phyloP scores from a whole-genome alignment of 1,139 yeast genomes.

The Yamadazyma dendronema region DNA sequence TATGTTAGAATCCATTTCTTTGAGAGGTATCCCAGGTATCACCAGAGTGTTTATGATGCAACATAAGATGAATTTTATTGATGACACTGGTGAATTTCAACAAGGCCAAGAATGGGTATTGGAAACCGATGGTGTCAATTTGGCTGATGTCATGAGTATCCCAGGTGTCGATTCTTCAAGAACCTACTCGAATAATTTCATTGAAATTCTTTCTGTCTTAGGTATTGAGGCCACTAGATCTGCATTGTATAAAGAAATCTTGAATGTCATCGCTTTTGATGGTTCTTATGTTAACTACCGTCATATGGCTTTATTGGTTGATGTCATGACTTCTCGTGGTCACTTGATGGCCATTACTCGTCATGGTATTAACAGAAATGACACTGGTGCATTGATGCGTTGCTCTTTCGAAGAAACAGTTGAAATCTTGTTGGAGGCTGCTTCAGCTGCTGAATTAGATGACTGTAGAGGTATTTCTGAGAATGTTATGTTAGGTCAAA shows the following conservation, averaged over 20 bases:
- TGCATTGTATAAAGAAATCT: conserved; percentile 88
- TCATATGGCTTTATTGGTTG: conserved; percentile 96
- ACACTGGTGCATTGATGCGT: conserved; percentile 98
- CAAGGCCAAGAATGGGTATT: conserved; percentile 96
- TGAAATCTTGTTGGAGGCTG: conserved; percentile 95
- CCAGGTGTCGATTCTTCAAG: conserved; percentile 91
- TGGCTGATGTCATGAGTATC: conserved; percentile 92
- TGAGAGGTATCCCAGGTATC: conserved; percentile 95
- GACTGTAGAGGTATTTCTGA: conserved; percentile 99
- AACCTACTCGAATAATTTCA: conserved; percentile 93
- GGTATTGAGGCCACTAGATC: conserved; percentile 99
- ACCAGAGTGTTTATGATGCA: conserved; percentile 93
- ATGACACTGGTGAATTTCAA: conserved; percentile 79
- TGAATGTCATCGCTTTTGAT: conserved; percentile 97
- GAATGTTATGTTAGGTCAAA: conserved; percentile 95
- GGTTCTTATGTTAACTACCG: conserved; percentile 99
- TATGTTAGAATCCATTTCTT: conserved; percentile 91
- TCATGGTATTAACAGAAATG: conserved; percentile 98
- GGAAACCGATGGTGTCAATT: conserved; percentile 97
- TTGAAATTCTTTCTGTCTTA: conserved; percentile 88
- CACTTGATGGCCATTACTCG: conserved; percentile 98
- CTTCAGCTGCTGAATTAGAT: conserved; percentile 95
- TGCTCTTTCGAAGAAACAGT: conserved; percentile 99
- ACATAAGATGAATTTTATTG: conserved; percentile 77
- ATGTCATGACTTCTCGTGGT: conserved; percentile 98